Evolutionary conservation across 2,329 filamentous ascomycete genomes (phyloP).

Genomic region (Penicillium sp.): DNA sequence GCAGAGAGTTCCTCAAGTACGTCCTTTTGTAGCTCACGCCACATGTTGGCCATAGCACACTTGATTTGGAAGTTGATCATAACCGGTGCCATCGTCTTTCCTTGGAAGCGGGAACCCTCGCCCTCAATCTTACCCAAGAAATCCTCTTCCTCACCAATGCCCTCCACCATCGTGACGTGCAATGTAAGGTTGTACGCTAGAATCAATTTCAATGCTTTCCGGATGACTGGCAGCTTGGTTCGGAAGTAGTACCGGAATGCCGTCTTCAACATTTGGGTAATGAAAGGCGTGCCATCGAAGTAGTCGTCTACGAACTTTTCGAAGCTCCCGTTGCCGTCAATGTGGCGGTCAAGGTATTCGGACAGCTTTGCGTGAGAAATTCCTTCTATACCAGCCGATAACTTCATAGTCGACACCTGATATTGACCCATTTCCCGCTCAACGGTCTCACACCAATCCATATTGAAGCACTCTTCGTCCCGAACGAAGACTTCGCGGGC

Average conservation of each 20-base stretch:
- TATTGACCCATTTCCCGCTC: slow-evolving; percentile 74
- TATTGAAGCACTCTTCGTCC: slow-evolving; percentile 85
- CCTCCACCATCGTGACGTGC: slow-evolving; percentile 92
- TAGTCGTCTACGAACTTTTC: slow-evolving; percentile 94
- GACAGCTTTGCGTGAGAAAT: slow-evolving; percentile 76
- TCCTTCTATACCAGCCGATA: slow-evolving; percentile 85
- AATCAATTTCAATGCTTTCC: slow-evolving; percentile 91
- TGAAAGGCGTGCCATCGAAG: slow-evolving; percentile 90
- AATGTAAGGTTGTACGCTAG: slow-evolving; percentile 93
- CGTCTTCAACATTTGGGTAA: slow-evolving; percentile 94
- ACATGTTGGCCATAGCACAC: slow-evolving; percentile 94
- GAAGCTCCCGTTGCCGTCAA: slow-evolving; percentile 83
- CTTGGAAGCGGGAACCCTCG: slow-evolving; percentile 78
- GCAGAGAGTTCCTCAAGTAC: slow-evolving; percentile 88
- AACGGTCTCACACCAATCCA: slow-evolving; percentile 88
- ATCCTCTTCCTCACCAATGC: slow-evolving; percentile 72
- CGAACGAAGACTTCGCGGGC: slow-evolving; percentile 90
- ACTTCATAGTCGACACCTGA: slow-evolving; percentile 79
- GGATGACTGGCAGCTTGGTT: slow-evolving; percentile 82
- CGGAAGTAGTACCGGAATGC: slow-evolving; percentile 89
- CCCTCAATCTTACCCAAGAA: slow-evolving; percentile 82
- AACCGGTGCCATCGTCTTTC: slow-evolving; percentile 87
- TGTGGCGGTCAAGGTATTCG: slow-evolving; percentile 92
- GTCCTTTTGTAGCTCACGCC: slow-evolving; percentile 94
- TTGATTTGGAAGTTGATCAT: slow-evolving; percentile 99